Conservation (phyloP, 2,329 filamentous ascomycete genomes). For the Aspergillus sp. region DNA sequence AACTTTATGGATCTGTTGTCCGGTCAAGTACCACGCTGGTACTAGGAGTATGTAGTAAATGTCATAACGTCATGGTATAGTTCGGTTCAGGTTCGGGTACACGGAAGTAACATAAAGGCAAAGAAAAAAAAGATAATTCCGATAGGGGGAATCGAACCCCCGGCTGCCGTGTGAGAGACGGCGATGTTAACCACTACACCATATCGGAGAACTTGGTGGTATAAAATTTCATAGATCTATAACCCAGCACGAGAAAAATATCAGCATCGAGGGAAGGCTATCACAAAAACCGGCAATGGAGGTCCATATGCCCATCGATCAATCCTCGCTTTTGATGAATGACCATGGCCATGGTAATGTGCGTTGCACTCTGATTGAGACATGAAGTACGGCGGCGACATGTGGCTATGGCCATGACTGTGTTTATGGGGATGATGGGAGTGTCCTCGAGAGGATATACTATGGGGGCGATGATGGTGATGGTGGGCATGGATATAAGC, state of each 20-base stretch:
- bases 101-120: not conserved
- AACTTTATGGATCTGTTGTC: too few relatives aligned
- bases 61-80: not conserved
- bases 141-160: conserved; percentile 3
- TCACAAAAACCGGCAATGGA: conserved; percentile 6
- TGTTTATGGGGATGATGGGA: not conserved
- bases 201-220: not conserved
- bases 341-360: not conserved
- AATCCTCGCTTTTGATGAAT: not conserved
- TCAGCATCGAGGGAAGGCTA: not conserved
- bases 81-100: too few relatives aligned
- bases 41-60: not conserved
- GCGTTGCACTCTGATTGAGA: not conserved
- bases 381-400: not conserved
- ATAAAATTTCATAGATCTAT: too few relatives aligned
- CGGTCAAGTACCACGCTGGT: too few relatives aligned
- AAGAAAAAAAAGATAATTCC: not conserved
- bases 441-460: not conserved
- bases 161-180: conserved; percentile 1
- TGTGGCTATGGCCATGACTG: not conserved
- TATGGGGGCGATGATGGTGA: not conserved
- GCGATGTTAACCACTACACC: conserved; percentile 6
- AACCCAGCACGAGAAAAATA: too few relatives aligned
- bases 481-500: not conserved
- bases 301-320: conserved; percentile 6